Evolutionary conservation across 1,284 basidiomycete genomes (phyloP), one percentile per base, ranked within the genome.

Genomic region (Moesziomyces globuligerus): DNA sequence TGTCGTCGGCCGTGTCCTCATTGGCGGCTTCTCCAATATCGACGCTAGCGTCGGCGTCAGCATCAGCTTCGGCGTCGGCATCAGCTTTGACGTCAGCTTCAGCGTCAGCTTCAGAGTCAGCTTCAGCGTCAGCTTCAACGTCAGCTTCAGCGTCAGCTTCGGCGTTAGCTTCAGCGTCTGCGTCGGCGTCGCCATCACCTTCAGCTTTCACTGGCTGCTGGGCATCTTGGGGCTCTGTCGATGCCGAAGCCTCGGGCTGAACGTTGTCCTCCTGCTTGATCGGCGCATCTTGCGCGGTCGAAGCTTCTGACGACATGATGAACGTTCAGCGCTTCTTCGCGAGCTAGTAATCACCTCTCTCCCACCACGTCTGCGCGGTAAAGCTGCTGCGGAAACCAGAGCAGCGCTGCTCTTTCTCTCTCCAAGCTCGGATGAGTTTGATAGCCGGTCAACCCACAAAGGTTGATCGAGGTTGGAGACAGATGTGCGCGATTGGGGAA

Each of bases 231-330:
- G 21, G 37, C 37, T 39, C 37, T 10, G n/a, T 11, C 37, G 38
- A 21, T 40, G n/a, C 38, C 10, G 23, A 44, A 7, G 32, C 15
- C 2, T 4, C 32, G 5, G 32, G 13, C 32, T 34, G 32, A 17
- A 34, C 38, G 20, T n/a, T 48, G 11, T 25, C 44, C 36, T 66
- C 62, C 37, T 47, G 47, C 36, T 66, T 59, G 44, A 66, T 26
- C 3, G 46, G 59, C 59, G 48, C 52, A n/a, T 55, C 39, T 6
- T 54, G 62, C 28, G 43, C 55, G 23, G 58, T 56, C 2, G 50
- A 25, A 20, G 62, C 26, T 29, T 54, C 62, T 20, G 51, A 32
- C 39, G 62, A 55, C 62, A 66, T 66, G 25, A 10, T 34, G 42
- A 29, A 10, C 7, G n/a, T n/a, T n/a, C n/a, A n/a, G n/a, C n/a